phyloP scores from a whole-genome alignment of 495 filamentous ascomycete species.

The Hyaloscypha finlandica region DNA sequence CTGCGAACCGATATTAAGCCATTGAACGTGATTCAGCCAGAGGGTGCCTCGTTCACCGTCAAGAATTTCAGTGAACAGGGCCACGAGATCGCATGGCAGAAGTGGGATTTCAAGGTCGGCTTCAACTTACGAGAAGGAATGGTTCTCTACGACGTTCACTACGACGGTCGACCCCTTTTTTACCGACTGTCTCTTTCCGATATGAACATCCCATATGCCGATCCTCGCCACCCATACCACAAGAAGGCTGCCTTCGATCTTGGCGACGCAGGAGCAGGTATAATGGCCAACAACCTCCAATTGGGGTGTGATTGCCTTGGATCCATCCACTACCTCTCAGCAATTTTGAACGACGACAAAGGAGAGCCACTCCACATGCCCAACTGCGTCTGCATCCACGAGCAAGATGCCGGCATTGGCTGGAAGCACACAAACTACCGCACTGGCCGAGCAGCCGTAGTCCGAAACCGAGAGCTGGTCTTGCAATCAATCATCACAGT shows the following conservation, averaged over 20 bases:
- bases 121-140: conserved; percentile 67
- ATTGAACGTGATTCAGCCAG: conserved; percentile 72
- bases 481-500: conserved; percentile 77
- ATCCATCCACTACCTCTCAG: conserved; percentile 65
- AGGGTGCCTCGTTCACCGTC: conserved; percentile 71
- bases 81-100: conserved; percentile 61
- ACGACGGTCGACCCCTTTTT: conserved; percentile 67
- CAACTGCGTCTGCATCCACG: conserved; percentile 67
- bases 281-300: conserved; percentile 66
- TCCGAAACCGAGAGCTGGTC: conserved; percentile 62
- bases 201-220: conserved; percentile 70
- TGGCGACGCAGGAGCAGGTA: conserved; percentile 65
- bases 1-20: conserved; percentile 71
- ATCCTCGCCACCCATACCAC: conserved; percentile 67
- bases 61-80: conserved; percentile 49
- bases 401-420: conserved; percentile 66
- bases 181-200: conserved; percentile 73
- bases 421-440: conserved; percentile 72
- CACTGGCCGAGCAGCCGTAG: conserved; percentile 58
- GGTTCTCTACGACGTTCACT: conserved; percentile 65
- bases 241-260: conserved; percentile 72
- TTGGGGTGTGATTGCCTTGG: conserved; percentile 71
- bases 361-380: conserved; percentile 56
- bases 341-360: conserved; percentile 54
- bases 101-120: conserved; percentile 66